Percentiles rank a stretch among this genome's conserved stretches.
These are phyloP conservation scores for Fusarium abutilonis DNA, from an alignment of 2,329 filamentous ascomycete genomes.

Conservation along the genomic window DNA sequence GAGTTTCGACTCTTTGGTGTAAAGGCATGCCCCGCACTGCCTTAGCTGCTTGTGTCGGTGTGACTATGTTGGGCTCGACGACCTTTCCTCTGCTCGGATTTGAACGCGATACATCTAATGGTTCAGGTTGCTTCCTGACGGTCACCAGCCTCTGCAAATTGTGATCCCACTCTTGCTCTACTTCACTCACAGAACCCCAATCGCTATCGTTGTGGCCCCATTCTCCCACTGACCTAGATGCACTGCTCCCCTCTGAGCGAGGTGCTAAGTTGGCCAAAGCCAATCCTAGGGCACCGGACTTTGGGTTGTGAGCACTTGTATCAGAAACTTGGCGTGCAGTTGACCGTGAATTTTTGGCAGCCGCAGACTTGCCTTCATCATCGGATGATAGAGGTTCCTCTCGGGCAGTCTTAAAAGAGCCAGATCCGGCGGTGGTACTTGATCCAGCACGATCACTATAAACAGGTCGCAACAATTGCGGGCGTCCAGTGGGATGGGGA, in stretches of 20 bases:
- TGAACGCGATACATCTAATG: conserved; percentile 37
- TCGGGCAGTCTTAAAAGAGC: conserved; percentile 77
- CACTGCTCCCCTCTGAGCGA: conserved; percentile 53
- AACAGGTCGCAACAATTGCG: conserved; percentile 58
- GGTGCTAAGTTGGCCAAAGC: conserved; percentile 56
- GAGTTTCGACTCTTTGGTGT: conserved; percentile 52
- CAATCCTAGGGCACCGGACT: conserved; percentile 53
- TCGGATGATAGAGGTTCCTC: conserved; percentile 72
- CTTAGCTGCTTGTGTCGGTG: conserved; percentile 63
- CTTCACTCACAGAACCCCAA: conserved; percentile 61
- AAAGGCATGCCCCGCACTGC: conserved; percentile 60
- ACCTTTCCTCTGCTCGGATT: conserved; percentile 52
- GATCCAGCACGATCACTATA: conserved; percentile 61
- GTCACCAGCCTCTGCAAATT: conserved; percentile 64
- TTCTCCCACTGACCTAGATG: conserved; percentile 57
- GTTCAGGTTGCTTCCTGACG: conserved; percentile 58
- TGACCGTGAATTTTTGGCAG: conserved; percentile 56
- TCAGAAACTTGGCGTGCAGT: conserved; percentile 55
- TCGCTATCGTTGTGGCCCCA: conserved; percentile 67
- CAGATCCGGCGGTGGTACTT: conserved; percentile 66
- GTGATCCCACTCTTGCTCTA: conserved; percentile 65
- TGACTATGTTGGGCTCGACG: conserved; percentile 58
- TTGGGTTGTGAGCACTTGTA: conserved; percentile 24
- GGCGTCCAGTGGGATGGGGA: conserved; percentile 61
- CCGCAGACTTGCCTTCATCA: conserved; percentile 61